Evolutionary conservation across 1,284 basidiomycete species (phyloP), one percentile per base, ranked within the genome.

Genomic region (Leccinum griseonigrum): DNA sequence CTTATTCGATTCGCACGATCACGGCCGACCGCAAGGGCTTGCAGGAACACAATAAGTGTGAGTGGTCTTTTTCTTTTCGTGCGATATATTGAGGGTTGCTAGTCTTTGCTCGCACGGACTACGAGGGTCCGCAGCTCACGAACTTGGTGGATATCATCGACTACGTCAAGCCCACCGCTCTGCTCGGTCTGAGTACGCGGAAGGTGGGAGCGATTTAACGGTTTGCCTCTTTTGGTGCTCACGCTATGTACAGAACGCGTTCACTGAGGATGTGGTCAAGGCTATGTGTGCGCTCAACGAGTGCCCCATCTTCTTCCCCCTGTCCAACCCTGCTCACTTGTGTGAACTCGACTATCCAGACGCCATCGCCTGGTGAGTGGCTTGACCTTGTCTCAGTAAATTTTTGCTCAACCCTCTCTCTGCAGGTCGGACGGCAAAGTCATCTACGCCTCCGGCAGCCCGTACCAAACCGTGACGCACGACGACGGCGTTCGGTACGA

Each of bases 261-360:
- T 95, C 77, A 84, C 81, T 54, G 83, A 90, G 72, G 77, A 83
- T 18, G 86, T 90, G 43, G 83, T 94, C 56, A 79, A 81, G 58
- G 77, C 83, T 54, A 92, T 95, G 91, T 83, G 84, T 10, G 76
- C 82, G 36, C 77, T 89, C 60, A 94, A 94, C 77, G 70, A 78
- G 53, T 83, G 85, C 11, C 92, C 93, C 40, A 91, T 94, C 78
- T 85, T 95, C 72, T 94, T 95, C 78, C 91, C 92, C 48, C 84
- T 95, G 3, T 92, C 90, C 43, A 95, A 95, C 75, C 92, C 93
- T 2, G 83, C 88, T 28, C 79, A 83, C 61, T 81, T 91, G 58
- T 83, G 84, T 67, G 89, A 91, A 72, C 75, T 88, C 56, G 87
- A 88, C 50, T 94, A 88, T 67, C 77, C 81, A 43, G 85, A 94